Percentiles rank a stretch among this genome's conserved stretches.
Conservation (phyloP, 805 yeast genomes). For the Yamadazyma olivae region DNA sequence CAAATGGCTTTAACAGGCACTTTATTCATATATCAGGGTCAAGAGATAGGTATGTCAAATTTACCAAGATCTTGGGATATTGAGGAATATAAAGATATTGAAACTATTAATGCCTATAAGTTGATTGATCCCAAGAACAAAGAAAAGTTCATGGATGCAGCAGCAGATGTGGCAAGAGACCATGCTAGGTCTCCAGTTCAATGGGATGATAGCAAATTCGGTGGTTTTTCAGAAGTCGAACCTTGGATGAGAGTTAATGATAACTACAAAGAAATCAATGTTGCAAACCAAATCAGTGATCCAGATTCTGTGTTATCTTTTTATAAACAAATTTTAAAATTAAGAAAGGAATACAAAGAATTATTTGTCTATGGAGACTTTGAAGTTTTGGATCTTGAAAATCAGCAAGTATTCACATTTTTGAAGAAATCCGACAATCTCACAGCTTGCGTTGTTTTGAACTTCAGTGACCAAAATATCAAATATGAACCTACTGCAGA, state of each 20-base stretch:
- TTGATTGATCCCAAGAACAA: slow-evolving; percentile 16
- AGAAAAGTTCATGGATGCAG: slow-evolving; percentile 25
- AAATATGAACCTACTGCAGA: slow-evolving; percentile 28
- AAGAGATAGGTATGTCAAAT: slow-evolving; percentile 57
- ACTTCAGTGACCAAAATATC: slow-evolving; percentile 36
- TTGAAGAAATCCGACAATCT: slow-evolving; percentile 29
- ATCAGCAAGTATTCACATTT: slow-evolving; percentile 40
- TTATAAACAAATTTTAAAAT: slow-evolving; percentile 40
- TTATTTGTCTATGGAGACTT: slow-evolving; percentile 47
- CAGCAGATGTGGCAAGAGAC: slow-evolving; percentile 47
- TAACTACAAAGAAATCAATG: slow-evolving; percentile 49
- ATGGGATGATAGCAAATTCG: slow-evolving; percentile 44
- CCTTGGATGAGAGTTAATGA: slow-evolving; percentile 58
- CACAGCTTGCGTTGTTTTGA: slow-evolving; percentile 38
- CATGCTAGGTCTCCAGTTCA: slow-evolving; percentile 57
- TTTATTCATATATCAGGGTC: slow-evolving; percentile 57
- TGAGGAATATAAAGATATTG: slow-evolving; percentile 50
- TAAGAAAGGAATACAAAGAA: slow-evolving; percentile 45
- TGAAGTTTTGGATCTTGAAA: slow-evolving; percentile 41
- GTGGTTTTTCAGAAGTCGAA: slow-evolving; percentile 45
- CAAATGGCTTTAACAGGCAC: slow-evolving; percentile 51
- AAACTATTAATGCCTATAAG: slow-evolving; percentile 41
- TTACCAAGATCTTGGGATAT: slow-evolving; percentile 45
- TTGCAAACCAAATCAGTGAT: slow-evolving; percentile 43
- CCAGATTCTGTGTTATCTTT: slow-evolving; percentile 44